phyloP scores from a whole-genome alignment of 2,329 filamentous ascomycete species.

The Elsinoe australis region DNA sequence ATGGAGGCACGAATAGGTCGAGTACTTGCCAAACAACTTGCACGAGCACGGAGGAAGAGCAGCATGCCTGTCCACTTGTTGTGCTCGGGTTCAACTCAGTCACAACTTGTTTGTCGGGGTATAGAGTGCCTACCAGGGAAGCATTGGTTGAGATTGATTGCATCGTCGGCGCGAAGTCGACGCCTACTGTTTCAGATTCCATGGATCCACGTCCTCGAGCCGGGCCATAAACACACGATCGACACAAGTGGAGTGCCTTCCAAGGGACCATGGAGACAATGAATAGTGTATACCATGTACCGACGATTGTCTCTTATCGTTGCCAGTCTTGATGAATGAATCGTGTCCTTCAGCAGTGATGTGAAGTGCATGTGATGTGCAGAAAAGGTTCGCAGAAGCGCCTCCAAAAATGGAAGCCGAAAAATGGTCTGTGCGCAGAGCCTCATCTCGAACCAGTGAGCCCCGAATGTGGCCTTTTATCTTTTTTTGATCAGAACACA shows the following conservation, averaged over 20 bases:
- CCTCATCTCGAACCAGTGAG: slow-evolving; percentile 1
- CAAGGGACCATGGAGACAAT: neutral
- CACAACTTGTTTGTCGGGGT: slow-evolving; percentile 12
- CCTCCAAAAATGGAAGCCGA: slow-evolving; percentile 11
- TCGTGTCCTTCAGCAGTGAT: too few relatives aligned
- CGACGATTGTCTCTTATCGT: too few relatives aligned
- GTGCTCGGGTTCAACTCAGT: slow-evolving; percentile 1
- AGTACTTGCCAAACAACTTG: neutral
- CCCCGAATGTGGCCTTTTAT: too few relatives aligned
- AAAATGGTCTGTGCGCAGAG: neutral
- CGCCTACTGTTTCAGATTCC: slow-evolving; percentile 16
- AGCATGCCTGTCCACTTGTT: slow-evolving; percentile 7
- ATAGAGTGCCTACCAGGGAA: neutral
- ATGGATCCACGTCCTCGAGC: slow-evolving; percentile 9
- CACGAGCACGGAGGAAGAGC: neutral
- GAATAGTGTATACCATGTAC: neutral
- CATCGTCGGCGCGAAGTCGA: slow-evolving; percentile 17
- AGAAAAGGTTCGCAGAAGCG: neutral
- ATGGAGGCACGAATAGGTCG: neutral
- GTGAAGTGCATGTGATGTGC: slow-evolving; percentile 5
- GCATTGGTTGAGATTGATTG: slow-evolving; percentile 17
- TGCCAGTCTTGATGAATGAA: too few relatives aligned
- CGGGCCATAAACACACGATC: neutral
- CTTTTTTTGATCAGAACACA: neutral
- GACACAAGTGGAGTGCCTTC: neutral